Evolutionary conservation across 805 yeast species (phyloP), one percentile per base, ranked within the genome.

Genomic region (Millerozyma acaciae): DNA sequence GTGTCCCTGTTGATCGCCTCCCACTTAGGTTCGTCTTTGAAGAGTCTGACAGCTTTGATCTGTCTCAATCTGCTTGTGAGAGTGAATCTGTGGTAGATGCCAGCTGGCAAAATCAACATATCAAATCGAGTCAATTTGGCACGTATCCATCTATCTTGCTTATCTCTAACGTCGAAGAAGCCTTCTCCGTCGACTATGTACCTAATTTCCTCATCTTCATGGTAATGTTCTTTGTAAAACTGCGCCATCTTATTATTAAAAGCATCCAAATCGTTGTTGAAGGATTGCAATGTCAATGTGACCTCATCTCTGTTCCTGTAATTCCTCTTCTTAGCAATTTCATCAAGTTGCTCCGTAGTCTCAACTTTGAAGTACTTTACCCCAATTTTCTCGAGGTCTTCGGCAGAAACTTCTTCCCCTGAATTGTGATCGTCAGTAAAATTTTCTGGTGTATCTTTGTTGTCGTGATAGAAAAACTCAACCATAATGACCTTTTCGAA

Each of bases 1-100:
- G 54, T 51, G 21, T 85, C 84, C 39, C 94, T 74, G 51, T 77
- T 75, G 49, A 84, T 73, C 6, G 96, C 95, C 21, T 81, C 76
- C 98, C 98, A 90, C 56, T 88, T 90, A 17, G 97, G 97, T 62
- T 89, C 96, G 47, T 87, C 96, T 57, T 87, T 78, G 66, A 90
- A 90, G 47, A 90, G 62, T 44, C 98, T 69, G 50, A 84, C 55
- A 4, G 97, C 95, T 38, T 75, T 73, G 45, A 90, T 81, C 44
- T 73, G 73, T 55, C 78, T 76, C 31, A 63, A 51, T 13, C 52
- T 50, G 27, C 66, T 59, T 7, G 87, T 71, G 43, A 90, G 68
- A 1, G 97, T 87, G 60, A 90, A 90, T 16, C 98, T 74, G 60
- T 90, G 98, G 57, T 86, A 90, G 22, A 90, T 87, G 0, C 97